Conservation (phyloP, 2,329 filamentous ascomycete genomes). For the Keithomyces neogunnii region DNA sequence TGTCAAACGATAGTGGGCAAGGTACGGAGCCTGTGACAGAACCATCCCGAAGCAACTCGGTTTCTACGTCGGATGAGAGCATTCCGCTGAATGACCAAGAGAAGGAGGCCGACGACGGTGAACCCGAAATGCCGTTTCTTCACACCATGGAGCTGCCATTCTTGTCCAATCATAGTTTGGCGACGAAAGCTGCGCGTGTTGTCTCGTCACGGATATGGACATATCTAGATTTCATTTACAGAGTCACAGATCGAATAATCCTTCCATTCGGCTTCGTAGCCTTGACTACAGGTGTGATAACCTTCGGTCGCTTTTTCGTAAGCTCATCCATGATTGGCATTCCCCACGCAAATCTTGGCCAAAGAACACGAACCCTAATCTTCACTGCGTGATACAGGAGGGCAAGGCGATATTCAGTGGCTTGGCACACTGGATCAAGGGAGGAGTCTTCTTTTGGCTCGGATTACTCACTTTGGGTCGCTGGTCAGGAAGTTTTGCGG, state of each 20-base stretch:
- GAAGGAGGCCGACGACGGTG: constrained; percentile 42
- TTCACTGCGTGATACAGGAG: constrained; percentile 41
- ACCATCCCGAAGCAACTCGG: constrained; percentile 56
- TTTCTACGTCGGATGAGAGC: constrained; percentile 43
- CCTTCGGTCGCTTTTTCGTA: constrained; percentile 79
- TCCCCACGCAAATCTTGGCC: not conserved
- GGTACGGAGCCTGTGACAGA: constrained; percentile 63
- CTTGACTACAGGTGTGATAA: constrained; percentile 62
- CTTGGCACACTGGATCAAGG: constrained; percentile 89
- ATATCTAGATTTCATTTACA: constrained; percentile 51
- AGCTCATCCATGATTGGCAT: constrained; percentile 24
- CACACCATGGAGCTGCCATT: constrained; percentile 15
- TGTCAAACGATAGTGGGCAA: constrained; percentile 65
- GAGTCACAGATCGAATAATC: constrained; percentile 66
- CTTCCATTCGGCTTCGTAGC: constrained; percentile 70
- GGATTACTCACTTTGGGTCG: constrained; percentile 79
- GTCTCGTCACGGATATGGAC: constrained; percentile 49
- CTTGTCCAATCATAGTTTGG: constrained; percentile 41
- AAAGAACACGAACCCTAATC: not conserved
- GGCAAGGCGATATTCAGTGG: constrained; percentile 67
- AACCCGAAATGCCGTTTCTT: constrained; percentile 31
- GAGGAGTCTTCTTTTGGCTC: constrained; percentile 90
- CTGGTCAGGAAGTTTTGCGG: constrained; percentile 83
- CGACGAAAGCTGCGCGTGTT: constrained; percentile 44
- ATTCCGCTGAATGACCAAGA: constrained; percentile 26